Percentiles rank a stretch among this genome's conserved stretches.
These are phyloP conservation scores for Kodamaea plutei DNA, from an alignment of 1,139 yeast genomes.

Conservation along the genomic window DNA sequence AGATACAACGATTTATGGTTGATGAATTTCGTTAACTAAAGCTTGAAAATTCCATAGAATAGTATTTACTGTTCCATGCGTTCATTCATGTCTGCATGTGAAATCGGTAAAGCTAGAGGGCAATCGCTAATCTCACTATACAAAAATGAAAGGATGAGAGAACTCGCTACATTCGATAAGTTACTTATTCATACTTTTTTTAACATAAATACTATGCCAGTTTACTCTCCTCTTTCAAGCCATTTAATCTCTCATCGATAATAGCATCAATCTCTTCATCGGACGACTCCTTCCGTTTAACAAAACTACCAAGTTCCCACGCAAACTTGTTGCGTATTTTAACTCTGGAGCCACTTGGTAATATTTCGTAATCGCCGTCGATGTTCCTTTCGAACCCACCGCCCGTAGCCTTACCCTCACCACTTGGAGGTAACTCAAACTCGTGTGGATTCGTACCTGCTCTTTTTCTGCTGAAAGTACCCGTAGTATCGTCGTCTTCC, in stretches of 20 bases:
- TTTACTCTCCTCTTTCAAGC: too few species aligned
- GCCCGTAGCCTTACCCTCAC: constrained; percentile 37
- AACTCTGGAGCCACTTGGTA: constrained; percentile 68
- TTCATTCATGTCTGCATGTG: too few species aligned
- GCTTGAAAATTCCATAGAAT: too few species aligned
- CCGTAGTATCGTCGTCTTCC: constrained; percentile 10
- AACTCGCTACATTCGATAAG: too few species aligned
- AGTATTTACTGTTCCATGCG: too few species aligned
- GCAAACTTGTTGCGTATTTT: constrained; percentile 33
- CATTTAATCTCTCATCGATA: constrained; percentile 48
- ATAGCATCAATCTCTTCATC: constrained; percentile 60
- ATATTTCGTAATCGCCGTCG: constrained; percentile 46
- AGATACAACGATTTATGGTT: too few species aligned
- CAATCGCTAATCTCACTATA: too few species aligned
- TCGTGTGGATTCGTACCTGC: constrained; percentile 46
- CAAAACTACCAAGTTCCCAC: constrained; percentile 16
- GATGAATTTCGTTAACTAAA: too few species aligned
- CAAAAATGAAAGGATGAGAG: too few species aligned
- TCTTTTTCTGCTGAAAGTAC: constrained; percentile 42
- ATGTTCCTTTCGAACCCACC: constrained; percentile 18
- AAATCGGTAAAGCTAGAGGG: too few species aligned
- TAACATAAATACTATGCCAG: too few species aligned
- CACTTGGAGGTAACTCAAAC: constrained; percentile 49
- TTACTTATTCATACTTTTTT: too few species aligned
- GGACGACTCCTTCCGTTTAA: constrained; percentile 6